These are phyloP conservation scores for Fraxinus baroniana DNA, from an alignment of 305 asterid species.

Conservation along the genomic window DNA sequence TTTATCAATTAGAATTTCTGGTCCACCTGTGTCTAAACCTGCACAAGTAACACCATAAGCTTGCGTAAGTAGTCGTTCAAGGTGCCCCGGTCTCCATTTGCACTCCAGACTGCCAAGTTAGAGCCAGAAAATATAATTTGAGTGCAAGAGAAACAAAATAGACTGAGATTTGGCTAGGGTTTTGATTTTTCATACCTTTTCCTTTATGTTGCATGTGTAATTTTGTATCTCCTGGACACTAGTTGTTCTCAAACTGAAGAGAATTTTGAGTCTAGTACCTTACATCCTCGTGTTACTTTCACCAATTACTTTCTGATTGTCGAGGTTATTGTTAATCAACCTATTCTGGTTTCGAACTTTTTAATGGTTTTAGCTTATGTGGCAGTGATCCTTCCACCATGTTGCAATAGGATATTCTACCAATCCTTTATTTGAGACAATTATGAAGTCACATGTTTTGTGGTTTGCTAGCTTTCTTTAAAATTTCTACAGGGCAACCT, in stretches of 20 bases:
- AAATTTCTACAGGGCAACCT: not conserved
- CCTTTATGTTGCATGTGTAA: not conserved
- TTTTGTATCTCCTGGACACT: not conserved
- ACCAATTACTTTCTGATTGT: not conserved
- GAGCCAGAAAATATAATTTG: not conserved
- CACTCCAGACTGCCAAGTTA: not conserved
- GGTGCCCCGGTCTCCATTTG: not conserved
- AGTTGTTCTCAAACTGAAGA: not conserved
- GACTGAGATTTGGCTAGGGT: not conserved
- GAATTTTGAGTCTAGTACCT: not conserved
- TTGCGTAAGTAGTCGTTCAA: not conserved
- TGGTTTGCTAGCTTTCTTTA: not conserved
- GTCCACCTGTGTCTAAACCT: not conserved
- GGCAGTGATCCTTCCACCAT: not conserved
- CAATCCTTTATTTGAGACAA: not conserved
- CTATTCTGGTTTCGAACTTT: not conserved
- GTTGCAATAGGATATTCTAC: not conserved
- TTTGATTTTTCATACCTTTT: not conserved
- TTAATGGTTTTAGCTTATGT: not conserved
- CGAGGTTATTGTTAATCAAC: not conserved
- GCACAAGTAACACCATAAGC: not conserved
- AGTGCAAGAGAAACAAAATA: not conserved
- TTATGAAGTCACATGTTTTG: not conserved
- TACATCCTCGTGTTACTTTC: not conserved
- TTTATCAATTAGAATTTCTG: not conserved